Evolutionary conservation across 495 filamentous ascomycete species (phyloP).

Genomic region (Penicillium maclennaniae): DNA sequence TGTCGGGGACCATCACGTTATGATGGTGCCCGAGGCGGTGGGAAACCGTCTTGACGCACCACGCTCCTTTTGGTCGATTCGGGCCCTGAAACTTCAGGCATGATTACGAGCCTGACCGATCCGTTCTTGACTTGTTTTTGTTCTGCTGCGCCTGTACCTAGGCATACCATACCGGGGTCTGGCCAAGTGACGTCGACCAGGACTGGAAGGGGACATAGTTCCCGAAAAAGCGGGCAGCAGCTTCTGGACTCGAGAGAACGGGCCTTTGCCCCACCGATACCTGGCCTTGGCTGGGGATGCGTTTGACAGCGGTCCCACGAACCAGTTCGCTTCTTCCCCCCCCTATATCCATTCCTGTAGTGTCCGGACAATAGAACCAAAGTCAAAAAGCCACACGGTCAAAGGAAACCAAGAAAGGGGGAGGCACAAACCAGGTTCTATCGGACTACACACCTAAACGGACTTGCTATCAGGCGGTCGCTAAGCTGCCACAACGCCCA

Average conservation of each 20-base stretch:
- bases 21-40: constrained; percentile 27
- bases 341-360: background rate
- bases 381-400: background rate
- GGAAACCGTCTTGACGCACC: constrained; percentile 19
- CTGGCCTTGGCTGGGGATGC: background rate
- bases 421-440: background rate
- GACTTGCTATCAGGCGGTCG: background rate
- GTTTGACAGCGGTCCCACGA: constrained; percentile 20
- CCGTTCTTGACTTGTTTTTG: too few species aligned
- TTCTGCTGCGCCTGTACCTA: too few species aligned
- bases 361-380: too few species aligned
- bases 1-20: constrained; percentile 24
- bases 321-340: constrained; percentile 13
- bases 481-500: background rate
- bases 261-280: background rate
- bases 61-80: background rate
- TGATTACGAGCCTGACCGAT: background rate
- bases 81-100: too few species aligned
- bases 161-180: background rate
- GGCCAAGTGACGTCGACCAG: background rate
- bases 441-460: constrained; percentile 1
- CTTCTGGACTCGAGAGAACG: background rate
- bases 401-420: too few species aligned
- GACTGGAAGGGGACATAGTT: background rate
- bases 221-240: background rate